Evolutionary conservation across 2,329 filamentous ascomycete genomes (phyloP).

Genomic region (Scedosporium minutisporum): DNA sequence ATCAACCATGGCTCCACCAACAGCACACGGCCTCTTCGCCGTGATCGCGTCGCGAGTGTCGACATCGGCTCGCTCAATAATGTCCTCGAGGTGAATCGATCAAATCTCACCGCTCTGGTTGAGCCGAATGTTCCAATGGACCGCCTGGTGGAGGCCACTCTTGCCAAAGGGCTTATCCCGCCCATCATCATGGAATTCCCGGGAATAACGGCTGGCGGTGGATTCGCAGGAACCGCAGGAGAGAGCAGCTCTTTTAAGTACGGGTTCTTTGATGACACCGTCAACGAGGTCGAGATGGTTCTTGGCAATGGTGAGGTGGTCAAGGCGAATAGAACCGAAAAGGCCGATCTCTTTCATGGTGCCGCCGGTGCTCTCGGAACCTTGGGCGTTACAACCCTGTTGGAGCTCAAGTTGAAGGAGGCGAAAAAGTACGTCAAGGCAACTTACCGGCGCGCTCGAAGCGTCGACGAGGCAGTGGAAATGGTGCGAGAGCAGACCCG

Average conservation of each 20-base stretch:
- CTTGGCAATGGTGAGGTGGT: constrained; percentile 57
- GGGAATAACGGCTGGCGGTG: constrained; percentile 64
- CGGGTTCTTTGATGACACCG: constrained; percentile 60
- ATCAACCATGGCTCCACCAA: constrained; percentile 74
- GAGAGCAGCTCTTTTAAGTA: constrained; percentile 62
- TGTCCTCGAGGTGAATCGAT: constrained; percentile 53
- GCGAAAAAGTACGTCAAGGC: constrained; percentile 53
- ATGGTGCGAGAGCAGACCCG: constrained; percentile 38
- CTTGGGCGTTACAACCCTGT: constrained; percentile 55
- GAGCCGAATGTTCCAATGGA: constrained; percentile 74
- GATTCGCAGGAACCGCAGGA: constrained; percentile 60
- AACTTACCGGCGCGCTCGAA: constrained; percentile 46
- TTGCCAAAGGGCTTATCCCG: constrained; percentile 56
- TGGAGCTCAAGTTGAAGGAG: constrained; percentile 54
- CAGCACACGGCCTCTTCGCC: constrained; percentile 50
- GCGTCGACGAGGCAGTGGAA: constrained; percentile 35
- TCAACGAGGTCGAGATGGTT: constrained; percentile 58
- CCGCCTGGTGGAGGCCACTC: constrained; percentile 53
- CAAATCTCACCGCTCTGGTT: constrained; percentile 50
- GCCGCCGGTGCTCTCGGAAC: constrained; percentile 60
- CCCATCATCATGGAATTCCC: constrained; percentile 70
- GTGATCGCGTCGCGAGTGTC: constrained; percentile 31
- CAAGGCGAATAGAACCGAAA: constrained; percentile 32
- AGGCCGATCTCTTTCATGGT: constrained; percentile 51
- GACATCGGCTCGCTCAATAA: constrained; percentile 57